Evolutionary conservation across 2,329 filamentous ascomycete genomes (phyloP), one percentile per base, ranked within the genome.

Genomic region (Immersiporthe knoxdaviesiana): DNA sequence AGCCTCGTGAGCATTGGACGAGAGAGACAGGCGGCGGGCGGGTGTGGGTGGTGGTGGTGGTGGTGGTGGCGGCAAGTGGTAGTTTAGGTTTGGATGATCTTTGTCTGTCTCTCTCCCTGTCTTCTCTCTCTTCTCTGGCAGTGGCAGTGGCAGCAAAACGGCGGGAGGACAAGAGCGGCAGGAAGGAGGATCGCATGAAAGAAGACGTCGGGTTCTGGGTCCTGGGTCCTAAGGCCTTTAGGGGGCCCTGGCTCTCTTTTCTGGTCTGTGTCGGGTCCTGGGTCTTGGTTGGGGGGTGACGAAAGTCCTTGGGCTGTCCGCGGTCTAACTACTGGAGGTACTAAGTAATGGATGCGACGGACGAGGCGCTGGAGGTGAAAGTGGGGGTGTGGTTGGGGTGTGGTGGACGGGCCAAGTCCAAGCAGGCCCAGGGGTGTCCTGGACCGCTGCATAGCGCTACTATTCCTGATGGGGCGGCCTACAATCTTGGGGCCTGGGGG

Each of bases 1-100:
- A 65, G 63, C 63, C 63, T 65, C 52, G 52, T 35, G 63, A 32
- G 52, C 52, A 58, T 35, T 58, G 62, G 44, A 44, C n/a, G 61
- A 44, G 39, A 47, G 27, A 30, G 62, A 44, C 50, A 16, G 62
- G 37, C 6, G 11, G 37, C 37, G 37, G 47, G 62, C 32, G n/a
- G 44, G 63, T 65, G 63, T 14, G 56, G 63, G 39, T 66, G 39
- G 27, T 61, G 64, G 39, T 50, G 54, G 39, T 14, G 35, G 21
- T 21, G 24, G 18, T 32, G 24, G 32, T 35, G 18, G 63, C 30
- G 24, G 39, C 24, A 52, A 52, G 32, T 35, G 8, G 65, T 52
- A 39, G 63, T 12, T 12, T 56, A 47, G 50, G 52, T 16, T 35
- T 35, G 63, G 63, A 39, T 27, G 52, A 11, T 37, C 11, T 44